A percentile compares a stretch with the other conserved stretches of the same genome.
These are phyloP conservation scores for Puccinia sorghi DNA, from an alignment of 1,284 basidiomycete species.

Conservation along the genomic window DNA sequence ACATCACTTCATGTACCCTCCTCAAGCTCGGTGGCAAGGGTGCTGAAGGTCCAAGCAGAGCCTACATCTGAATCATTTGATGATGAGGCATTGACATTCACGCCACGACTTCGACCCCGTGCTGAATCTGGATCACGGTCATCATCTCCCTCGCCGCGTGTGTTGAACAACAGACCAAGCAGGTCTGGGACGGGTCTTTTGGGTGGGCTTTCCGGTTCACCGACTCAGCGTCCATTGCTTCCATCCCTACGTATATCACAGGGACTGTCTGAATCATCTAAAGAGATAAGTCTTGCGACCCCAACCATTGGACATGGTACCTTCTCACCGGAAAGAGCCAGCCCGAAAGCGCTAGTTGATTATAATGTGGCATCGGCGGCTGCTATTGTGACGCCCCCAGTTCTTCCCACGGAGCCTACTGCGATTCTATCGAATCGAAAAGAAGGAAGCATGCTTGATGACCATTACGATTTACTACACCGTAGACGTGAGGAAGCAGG, in stretches of 20 bases:
- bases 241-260: conserved; percentile 7
- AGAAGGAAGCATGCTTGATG: conserved; percentile 46
- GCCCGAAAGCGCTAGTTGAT: conserved; percentile 35
- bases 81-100: conserved; percentile 44
- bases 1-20: conserved; percentile 13
- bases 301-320: neutral
- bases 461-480: conserved; percentile 47
- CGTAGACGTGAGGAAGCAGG: conserved; percentile 50
- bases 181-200: neutral
- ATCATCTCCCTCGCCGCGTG: conserved; percentile 35
- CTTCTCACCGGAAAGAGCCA: neutral
- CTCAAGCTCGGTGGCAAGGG: neutral
- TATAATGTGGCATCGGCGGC: conserved; percentile 47
- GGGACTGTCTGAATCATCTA: neutral
- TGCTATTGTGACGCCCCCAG: conserved; percentile 43
- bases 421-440: conserved; percentile 10
- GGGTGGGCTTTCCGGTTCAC: conserved; percentile 5
- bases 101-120: conserved; percentile 31
- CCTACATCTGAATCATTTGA: conserved; percentile 9
- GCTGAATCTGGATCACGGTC: conserved; percentile 30
- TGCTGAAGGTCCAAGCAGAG: neutral
- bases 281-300: conserved; percentile 10
- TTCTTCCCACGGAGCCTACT: conserved; percentile 6
- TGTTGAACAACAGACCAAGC: conserved; percentile 1
- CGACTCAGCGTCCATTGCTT: neutral